Conservation (phyloP, 148 eudicot genomes). For the Nyssa sinensis region DNA sequence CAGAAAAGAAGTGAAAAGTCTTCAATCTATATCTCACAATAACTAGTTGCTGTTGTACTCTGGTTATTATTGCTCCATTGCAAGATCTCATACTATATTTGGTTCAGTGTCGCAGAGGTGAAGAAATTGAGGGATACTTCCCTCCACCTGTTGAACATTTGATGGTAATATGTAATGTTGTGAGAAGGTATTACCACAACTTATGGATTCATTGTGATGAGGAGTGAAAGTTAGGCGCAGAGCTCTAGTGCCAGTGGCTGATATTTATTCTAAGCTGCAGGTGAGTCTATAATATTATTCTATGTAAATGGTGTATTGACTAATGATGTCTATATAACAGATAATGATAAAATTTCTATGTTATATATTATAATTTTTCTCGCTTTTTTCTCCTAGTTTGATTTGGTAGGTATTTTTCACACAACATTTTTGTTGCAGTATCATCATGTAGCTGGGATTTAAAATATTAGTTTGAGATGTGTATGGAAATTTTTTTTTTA, state of each 20-base stretch:
- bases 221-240: not conserved
- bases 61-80: not conserved
- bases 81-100: not conserved
- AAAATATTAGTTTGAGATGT: no score
- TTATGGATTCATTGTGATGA: not conserved
- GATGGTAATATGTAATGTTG: not conserved
- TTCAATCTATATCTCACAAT: not conserved
- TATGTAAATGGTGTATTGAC: slow-evolving; percentile 11
- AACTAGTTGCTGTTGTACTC: slow-evolving; percentile 3
- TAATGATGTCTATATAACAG: no score
- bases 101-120: not conserved
- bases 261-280: not conserved
- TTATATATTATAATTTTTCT: not conserved
- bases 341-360: no score
- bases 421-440: no score
- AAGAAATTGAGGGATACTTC: not conserved
- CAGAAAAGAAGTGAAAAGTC: not conserved
- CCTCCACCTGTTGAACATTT: not conserved
- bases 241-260: not conserved
- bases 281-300: no score
- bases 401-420: no score
- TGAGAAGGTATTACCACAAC: not conserved
- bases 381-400: no score
- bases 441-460: not conserved
- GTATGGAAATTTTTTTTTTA: no score